Percentiles rank a stretch among this genome's conserved stretches.
Conservation (phyloP, 2,329 filamentous ascomycete genomes). For the Coniochaeta prunicola region DNA sequence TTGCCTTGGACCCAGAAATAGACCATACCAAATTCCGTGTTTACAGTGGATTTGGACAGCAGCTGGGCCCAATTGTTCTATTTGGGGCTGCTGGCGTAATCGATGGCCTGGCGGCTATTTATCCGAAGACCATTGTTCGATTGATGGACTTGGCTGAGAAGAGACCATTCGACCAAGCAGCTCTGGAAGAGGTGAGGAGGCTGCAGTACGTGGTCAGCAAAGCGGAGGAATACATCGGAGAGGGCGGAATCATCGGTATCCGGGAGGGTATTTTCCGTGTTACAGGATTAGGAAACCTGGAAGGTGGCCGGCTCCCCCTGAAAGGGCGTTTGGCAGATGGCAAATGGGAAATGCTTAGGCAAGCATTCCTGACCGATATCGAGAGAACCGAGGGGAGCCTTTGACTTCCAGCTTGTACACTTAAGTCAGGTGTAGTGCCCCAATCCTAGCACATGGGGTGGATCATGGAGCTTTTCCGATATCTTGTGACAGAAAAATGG, state of each 20-base stretch:
- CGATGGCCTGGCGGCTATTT: slow-evolving; percentile 58
- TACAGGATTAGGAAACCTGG: slow-evolving; percentile 48
- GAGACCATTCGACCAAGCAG: slow-evolving; percentile 10
- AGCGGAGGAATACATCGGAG: slow-evolving; percentile 55
- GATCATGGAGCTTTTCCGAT: no score
- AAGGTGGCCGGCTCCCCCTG: slow-evolving; percentile 52
- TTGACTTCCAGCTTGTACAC: no score
- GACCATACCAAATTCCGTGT: slow-evolving; percentile 54
- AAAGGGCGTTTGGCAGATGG: slow-evolving; percentile 46
- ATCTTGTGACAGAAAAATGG: no score
- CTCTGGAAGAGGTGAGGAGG: slow-evolving; percentile 41
- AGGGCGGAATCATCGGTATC: slow-evolving; percentile 55
- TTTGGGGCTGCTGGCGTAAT: slow-evolving; percentile 60
- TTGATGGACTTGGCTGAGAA: slow-evolving; percentile 37
- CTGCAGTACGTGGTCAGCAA: slow-evolving; percentile 55
- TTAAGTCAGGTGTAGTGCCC: no score
- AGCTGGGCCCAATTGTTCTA: slow-evolving; percentile 54
- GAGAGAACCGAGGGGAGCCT: slow-evolving; percentile 6
- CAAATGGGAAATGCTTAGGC: slow-evolving; percentile 44
- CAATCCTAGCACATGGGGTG: no score
- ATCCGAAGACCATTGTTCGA: slow-evolving; percentile 54
- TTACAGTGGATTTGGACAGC: slow-evolving; percentile 60
- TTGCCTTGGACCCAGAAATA: slow-evolving; percentile 53
- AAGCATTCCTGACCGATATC: slow-evolving; percentile 24
- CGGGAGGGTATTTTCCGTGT: slow-evolving; percentile 53